Percentiles rank a stretch among this genome's conserved stretches.
phyloP scores from a whole-genome alignment of 2,329 filamentous ascomycete species.

The Colletotrichum australisinense region DNA sequence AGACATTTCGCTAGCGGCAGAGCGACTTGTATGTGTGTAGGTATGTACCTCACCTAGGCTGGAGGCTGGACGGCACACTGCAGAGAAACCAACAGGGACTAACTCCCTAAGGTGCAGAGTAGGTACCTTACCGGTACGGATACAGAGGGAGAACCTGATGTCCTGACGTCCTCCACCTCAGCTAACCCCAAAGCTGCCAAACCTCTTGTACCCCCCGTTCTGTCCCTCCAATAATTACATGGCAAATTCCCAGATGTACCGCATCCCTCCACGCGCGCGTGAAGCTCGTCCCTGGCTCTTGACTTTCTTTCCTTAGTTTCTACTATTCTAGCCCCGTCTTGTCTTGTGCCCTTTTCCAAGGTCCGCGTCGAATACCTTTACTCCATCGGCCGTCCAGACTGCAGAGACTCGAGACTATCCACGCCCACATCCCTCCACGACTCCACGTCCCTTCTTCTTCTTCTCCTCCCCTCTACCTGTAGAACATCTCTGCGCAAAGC shows the following conservation, averaged over 20 bases:
- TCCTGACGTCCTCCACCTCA: background rate
- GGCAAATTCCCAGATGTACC: conserved; percentile 24
- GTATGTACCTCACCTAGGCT: too few species aligned
- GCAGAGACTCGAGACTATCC: background rate
- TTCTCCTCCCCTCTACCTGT: background rate
- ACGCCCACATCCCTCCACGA: background rate
- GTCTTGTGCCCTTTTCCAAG: conserved; percentile 24
- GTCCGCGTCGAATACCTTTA: conserved; percentile 1
- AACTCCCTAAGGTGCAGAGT: too few species aligned
- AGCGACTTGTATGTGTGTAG: background rate
- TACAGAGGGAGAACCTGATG: too few species aligned
- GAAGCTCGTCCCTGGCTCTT: conserved; percentile 31
- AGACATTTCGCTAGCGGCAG: conserved; percentile 17
- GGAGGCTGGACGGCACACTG: conserved; percentile 1
- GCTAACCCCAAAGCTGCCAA: background rate
- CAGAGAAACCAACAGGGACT: conserved; percentile 2
- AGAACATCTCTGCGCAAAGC: conserved; percentile 5
- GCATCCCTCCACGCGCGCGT: background rate
- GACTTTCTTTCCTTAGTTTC: too few species aligned
- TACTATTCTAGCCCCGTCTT: background rate
- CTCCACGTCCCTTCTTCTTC: background rate
- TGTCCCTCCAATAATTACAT: conserved; percentile 11
- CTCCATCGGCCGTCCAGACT: background rate
- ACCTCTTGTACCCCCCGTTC: background rate
- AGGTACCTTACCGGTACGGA: too few species aligned